phyloP scores from a whole-genome alignment of 768 basidiomycete genomes.

The Pleurotus djamor region DNA sequence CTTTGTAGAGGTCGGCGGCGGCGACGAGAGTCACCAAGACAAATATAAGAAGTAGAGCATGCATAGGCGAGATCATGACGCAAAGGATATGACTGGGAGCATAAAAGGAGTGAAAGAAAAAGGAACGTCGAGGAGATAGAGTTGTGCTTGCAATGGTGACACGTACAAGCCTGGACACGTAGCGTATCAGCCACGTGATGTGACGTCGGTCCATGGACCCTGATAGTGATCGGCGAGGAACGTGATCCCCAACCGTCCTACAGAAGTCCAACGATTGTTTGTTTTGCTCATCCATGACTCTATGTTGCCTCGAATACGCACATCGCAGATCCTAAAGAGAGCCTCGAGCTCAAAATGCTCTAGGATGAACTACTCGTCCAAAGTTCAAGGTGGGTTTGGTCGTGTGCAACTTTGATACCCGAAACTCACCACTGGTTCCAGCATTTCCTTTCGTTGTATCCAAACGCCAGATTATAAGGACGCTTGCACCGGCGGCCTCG shows the following conservation, averaged over 20 bases:
- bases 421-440: conserved; percentile 16
- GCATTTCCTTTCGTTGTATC: conserved; percentile 53
- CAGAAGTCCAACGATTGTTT: too few relatives aligned
- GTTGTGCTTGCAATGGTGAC: neutral
- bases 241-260: neutral
- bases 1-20: conserved; percentile 80
- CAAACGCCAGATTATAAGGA: conserved; percentile 38
- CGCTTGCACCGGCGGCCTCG: conserved; percentile 32
- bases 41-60: conserved; percentile 33
- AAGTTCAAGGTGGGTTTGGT: conserved; percentile 31
- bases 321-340: neutral
- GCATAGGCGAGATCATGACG: conserved; percentile 28
- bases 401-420: neutral
- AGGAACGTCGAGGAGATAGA: neutral
- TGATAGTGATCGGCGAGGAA: neutral
- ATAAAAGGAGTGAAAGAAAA: conserved; percentile 2
- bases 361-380: conserved; percentile 9
- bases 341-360: neutral
- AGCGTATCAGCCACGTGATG: neutral
- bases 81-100: conserved; percentile 12
- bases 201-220: neutral
- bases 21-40: conserved; percentile 30
- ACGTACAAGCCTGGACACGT: conserved; percentile 2
- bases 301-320: conserved; percentile 4
- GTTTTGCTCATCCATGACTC: neutral